Base-by-base conservation (phyloP, 352 stramenopile genomes). In the Pythium utonaiense region DNA sequence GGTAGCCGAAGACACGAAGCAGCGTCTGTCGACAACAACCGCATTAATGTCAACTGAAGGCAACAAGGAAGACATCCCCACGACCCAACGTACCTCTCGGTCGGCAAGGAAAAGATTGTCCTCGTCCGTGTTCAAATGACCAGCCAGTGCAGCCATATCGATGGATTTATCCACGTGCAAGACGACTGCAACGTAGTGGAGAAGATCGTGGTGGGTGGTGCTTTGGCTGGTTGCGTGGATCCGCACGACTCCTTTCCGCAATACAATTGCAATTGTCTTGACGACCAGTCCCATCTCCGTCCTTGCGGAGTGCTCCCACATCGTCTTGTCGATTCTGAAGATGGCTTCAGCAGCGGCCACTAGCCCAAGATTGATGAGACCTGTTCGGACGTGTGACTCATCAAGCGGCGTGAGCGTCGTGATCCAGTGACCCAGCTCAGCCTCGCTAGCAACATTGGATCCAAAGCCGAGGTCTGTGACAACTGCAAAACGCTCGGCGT, bases 1-100 rank as follows among this genome's bases (percentile, higher is more conserved):
- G 42, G 48, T 88, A 91, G 4, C 81, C 81, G 66, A 91, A 91
- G 10, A 88, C 73, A 22, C 73, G 72, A 38, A 88, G 47, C 16
- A 91, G 59, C 4, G 74, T 85, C 74, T 86, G 51, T n/a, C 6
- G 55, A 48, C n/a, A 65, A 45, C 19, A 57, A n/a, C n/a, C n/a
- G n/a, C n/a, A n/a, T n/a, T n/a, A n/a, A n/a, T n/a, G n/a, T n/a
- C n/a, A n/a, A n/a, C n/a, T n/a, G n/a, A n/a, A n/a, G n/a, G n/a
- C n/a, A n/a, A n/a, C n/a, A n/a, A n/a, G n/a, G n/a, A n/a, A n/a
- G n/a, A n/a, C n/a, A n/a, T n/a, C n/a, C n/a, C n/a, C n/a, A n/a
- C n/a, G n/a, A n/a, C n/a, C n/a, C n/a, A 28, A 70, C 61, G 41
- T 55, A 88, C 75, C 70, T 77, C 66, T 76, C 70, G 63, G 56